A percentile compares a stretch with the other conserved stretches of the same genome.
These are phyloP conservation scores for Aspergillus aculeatinus DNA, from an alignment of 2,329 filamentous ascomycete genomes.

Conservation along the genomic window DNA sequence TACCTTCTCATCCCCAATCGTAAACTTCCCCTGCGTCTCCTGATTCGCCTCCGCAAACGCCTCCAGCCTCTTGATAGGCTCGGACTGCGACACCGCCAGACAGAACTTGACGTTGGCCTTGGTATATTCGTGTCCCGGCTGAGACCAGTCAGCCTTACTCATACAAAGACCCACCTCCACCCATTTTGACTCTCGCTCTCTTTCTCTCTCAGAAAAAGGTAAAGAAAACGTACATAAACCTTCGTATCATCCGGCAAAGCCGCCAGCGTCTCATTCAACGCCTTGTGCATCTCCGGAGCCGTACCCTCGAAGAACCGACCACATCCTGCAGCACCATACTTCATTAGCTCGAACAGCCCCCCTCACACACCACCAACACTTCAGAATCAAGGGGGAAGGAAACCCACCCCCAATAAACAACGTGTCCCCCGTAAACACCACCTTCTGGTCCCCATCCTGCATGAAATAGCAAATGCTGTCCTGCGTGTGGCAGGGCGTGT, in stretches of 20 bases:
- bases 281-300: conserved; percentile 86
- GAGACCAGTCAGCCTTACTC: conserved; percentile 3
- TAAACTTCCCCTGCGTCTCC: conserved; percentile 93
- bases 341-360: too few species aligned
- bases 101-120: conserved; percentile 92
- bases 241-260: conserved; percentile 83
- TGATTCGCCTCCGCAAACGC: conserved; percentile 74
- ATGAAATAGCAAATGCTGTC: conserved; percentile 96
- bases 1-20: conserved; percentile 96
- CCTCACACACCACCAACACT: too few species aligned
- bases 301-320: conserved; percentile 95
- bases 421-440: conserved; percentile 94
- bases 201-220: too few species aligned
- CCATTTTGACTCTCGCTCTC: too few species aligned
- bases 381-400: conserved; percentile 4
- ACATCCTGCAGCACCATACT: conserved; percentile 60
- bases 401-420: conserved; percentile 81
- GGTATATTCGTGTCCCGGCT: conserved; percentile 98
- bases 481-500: conserved; percentile 97
- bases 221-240: conserved; percentile 67
- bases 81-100: conserved; percentile 70
- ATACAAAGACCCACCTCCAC: too few species aligned
- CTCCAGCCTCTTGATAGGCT: conserved; percentile 73
- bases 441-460: conserved; percentile 71
- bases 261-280: conserved; percentile 81